phyloP scores from a whole-genome alignment of 179 eudicot genomes.

The Amaranthus tricolor region DNA sequence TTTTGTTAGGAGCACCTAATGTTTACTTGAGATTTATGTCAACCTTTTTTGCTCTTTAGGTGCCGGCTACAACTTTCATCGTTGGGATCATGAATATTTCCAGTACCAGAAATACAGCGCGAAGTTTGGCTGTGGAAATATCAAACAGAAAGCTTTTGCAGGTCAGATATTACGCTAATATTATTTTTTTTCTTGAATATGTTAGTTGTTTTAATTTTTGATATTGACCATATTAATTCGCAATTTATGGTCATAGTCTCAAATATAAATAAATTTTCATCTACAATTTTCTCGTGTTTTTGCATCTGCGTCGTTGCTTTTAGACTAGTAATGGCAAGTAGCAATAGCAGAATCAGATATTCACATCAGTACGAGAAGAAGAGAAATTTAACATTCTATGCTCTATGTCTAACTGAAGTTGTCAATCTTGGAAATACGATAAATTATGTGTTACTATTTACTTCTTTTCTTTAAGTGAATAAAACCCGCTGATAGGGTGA shows the following conservation, averaged over 20 bases:
- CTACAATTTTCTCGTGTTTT: background rate
- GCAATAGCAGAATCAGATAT: background rate
- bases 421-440: background rate
- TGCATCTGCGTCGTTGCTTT: background rate
- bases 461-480: background rate
- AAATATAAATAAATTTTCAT: background rate
- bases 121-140: slow-evolving; percentile 21
- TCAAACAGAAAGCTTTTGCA: slow-evolving; percentile 55
- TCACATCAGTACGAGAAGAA: background rate
- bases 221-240: too few species aligned
- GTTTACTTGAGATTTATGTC: background rate
- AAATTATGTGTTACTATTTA: background rate
- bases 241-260: background rate
- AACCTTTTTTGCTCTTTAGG: slow-evolving; percentile 33
- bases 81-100: slow-evolving; percentile 38
- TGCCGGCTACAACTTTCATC: slow-evolving; percentile 43
- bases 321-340: background rate
- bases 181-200: background rate
- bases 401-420: background rate
- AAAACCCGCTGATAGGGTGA: background rate
- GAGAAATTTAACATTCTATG: background rate
- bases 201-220: background rate
- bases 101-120: slow-evolving; percentile 22
- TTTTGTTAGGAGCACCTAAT: background rate
- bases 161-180: slow-evolving; percentile 20